Evolutionary conservation across 23 red algal genomes (phyloP), one percentile per base, ranked within the genome.

Genomic region (Gracilaria caudata): DNA sequence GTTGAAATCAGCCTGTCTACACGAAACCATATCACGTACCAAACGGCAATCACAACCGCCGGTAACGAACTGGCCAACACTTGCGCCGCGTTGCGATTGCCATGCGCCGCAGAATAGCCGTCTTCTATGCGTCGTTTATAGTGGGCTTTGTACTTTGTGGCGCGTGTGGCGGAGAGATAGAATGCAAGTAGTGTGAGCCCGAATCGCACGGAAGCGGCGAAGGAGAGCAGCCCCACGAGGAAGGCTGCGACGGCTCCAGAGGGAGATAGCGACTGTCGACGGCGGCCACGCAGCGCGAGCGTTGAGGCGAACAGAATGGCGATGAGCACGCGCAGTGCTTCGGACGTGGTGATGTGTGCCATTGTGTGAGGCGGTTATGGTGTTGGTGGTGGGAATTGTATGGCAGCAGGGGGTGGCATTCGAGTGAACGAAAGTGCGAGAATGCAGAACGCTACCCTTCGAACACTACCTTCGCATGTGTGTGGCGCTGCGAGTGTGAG

Each of bases 121-220:
- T 72, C 77, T 29, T 92, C 79, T 1, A 82, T 68, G 25, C 64
- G 39, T 21, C 35, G 45, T 43, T 82, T 83, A 38, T 51, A 82
- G 45, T 57, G 36, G 29, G 77, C 25, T 38, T 76, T 64, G 79
- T 81, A 92, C 33, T 47, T 44, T 19, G 88, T 92, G 47, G 79
- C 78, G 11, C 76, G 53, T 14, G 88, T 92, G 39, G 60, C 73
- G 44, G 61, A 83, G 1, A 81, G 49, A 34, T 92, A 92, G 68
- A 92, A 92, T 16, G 68, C 11, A 20, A 70, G 54, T 2, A 92
- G 64, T 28, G 88, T 92, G 45, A 92, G 32, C 2, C 88, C 88
- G 58, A 92, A 92, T 17, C 88, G 77, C 0, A 60, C 28, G 14
- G 88, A 92, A 35, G 45, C 53, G 21, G 78, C 77, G 28, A 81